Evolutionary conservation across 202 grass and related monocot species (phyloP), one percentile per base, ranked within the genome.

Genomic region (Setaria viridis): DNA sequence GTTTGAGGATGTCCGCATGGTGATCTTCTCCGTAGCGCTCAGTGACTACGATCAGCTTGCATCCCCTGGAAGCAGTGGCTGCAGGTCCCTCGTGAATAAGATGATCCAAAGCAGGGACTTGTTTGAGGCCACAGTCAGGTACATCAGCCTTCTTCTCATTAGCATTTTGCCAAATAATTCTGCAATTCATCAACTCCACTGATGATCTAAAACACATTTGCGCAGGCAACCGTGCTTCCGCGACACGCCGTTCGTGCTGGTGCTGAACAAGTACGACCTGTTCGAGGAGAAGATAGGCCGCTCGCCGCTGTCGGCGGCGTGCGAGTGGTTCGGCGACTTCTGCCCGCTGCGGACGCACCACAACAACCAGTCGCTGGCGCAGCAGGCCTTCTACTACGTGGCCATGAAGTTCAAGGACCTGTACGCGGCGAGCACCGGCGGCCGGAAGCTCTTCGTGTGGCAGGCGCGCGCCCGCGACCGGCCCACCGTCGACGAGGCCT

Each of bases 231-330:
- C 91, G 5, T 99, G 93, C 64, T 99, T 99, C 82, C 71, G 67
- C 0, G 93, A 96, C 64, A 99, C 88, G 0, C 96, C 90, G 15
- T 99, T 96, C 49, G 76, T 99, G 12, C 88, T 99, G 32, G 86
- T 99, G 59, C 91, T 99, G 64, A 99, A 99, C 93, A 99, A 99
- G 84, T 99, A 94, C 0, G 93, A 99, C 80, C 77, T 94, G 25
- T 94, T 99, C 0, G 96, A 99, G 87, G 93, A 94, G 90, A 99
- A 96, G 81, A 94, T 99, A 7, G 72, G 80, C 9, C 92, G 74
- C 0, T 62, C 80, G 5, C 91, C 88, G 1, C 79, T 99, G 11
- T 72, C 91, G 0, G 35, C 62, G 0, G 35, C 62, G 0, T 99
- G 96, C 9, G 96, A 95, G 74, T 99, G 96, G 96, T 94, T 99